Evolutionary conservation across 306 rosid species (phyloP), one percentile per base, ranked within the genome.

Genomic region (Lablab purpureus): DNA sequence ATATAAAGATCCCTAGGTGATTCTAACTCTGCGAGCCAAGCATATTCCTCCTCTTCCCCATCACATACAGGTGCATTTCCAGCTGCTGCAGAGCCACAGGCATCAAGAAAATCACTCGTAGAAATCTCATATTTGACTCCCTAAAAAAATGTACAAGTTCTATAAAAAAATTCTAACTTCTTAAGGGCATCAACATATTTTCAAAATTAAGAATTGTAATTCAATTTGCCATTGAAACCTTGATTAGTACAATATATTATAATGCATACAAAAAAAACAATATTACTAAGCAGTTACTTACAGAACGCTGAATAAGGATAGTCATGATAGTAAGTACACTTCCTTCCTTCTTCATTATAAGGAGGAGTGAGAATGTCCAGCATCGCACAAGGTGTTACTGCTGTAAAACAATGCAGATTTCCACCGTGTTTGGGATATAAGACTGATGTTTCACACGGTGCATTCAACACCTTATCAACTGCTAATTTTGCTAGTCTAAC

Each of bases 351-450:
- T 40, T 88, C 80, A 23, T 28, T 81, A 74, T 95, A 95, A 80
- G 98, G 92, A 67, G 99, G 99, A 0, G 97, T 63, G 46, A 95
- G 97, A 82, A 95, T 58, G 85, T 95, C 99, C 37, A 95, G 87
- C 83, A 95, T 84, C 5, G 98, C 98, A 81, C 99, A 92, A 28
- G 96, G 96, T 6, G 97, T 87, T 54, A 90, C 85, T 19, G 99
- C 97, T 10, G 97, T 91, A 84, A 95, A 95, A 80, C 91, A 88
- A 86, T 95, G 99, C 65, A 95, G 85, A 81, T 95, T 95, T 3
- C 99, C 99, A 27, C 98, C 97, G 3, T 71, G 78, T 41, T 82
- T 90, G 46, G 98, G 98, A 85, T 92, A 90, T 78, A 95, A 84
- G 78, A 91, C 88, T 19, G 98, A 85, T 71, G 97, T 81, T 46